Conservation (phyloP, 257 asterid species). For the Cruciata laevipes region DNA sequence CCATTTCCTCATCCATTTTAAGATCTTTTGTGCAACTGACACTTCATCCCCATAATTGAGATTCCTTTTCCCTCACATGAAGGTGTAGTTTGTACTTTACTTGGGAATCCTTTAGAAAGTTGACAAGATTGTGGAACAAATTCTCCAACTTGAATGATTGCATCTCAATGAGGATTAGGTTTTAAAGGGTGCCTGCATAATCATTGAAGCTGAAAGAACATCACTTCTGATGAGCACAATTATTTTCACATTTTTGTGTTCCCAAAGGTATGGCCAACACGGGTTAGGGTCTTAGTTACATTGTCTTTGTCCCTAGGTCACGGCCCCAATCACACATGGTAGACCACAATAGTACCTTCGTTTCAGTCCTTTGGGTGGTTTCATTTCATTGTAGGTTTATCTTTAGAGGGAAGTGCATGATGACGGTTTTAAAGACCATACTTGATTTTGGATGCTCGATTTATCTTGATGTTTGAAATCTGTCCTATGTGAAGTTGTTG, state of each 20-base stretch:
- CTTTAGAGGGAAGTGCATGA: background rate
- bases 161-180: slow-evolving; percentile 3
- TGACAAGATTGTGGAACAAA: background rate
- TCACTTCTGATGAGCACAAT: background rate
- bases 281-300: slow-evolving; percentile 4
- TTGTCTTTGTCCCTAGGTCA: slow-evolving; percentile 7
- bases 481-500: no score
- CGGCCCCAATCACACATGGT: slow-evolving; percentile 16
- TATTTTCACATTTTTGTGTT: slow-evolving; percentile 3
- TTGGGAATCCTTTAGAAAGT: background rate
- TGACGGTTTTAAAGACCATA: background rate
- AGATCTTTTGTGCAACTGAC: background rate
- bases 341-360: background rate
- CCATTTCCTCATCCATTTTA: background rate
- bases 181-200: background rate
- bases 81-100: no score
- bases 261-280: slow-evolving; percentile 9
- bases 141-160: background rate
- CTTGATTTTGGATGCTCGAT: background rate
- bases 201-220: background rate
- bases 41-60: background rate
- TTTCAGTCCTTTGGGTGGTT: background rate
- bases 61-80: background rate
- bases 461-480: no score
- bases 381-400: background rate